Percentiles rank a stretch among this genome's conserved stretches.
Evolutionary conservation across 805 yeast species (phyloP).

Genomic region (Spathaspora gorwiae): DNA sequence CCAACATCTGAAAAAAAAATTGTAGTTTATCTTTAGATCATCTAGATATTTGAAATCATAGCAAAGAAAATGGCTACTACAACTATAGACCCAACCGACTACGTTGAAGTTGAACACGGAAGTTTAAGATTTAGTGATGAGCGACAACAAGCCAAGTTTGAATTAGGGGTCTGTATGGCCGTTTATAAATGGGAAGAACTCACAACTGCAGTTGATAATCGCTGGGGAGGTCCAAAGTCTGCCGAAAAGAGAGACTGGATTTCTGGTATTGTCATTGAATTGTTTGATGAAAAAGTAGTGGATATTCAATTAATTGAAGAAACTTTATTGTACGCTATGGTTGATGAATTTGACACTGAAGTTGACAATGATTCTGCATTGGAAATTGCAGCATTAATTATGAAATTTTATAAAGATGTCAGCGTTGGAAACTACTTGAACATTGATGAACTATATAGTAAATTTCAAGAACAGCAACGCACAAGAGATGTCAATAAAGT

Average conservation of each 20-base stretch:
- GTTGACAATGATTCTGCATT: constrained; percentile 88
- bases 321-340: constrained; percentile 81
- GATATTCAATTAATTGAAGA: constrained; percentile 82
- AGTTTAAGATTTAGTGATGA: constrained; percentile 48
- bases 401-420: constrained; percentile 66
- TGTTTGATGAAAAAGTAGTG: constrained; percentile 63
- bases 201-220: constrained; percentile 80
- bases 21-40: too few relatives aligned
- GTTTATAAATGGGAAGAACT: constrained; percentile 88
- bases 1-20: too few relatives aligned
- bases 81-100: constrained; percentile 44
- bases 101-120: constrained; percentile 49
- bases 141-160: constrained; percentile 78
- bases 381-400: constrained; percentile 61
- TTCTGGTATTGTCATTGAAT: constrained; percentile 72
- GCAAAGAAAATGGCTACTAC: constrained; percentile 12
- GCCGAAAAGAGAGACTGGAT: constrained; percentile 95
- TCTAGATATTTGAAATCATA: too few relatives aligned
- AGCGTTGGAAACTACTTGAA: constrained; percentile 44
- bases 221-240: constrained; percentile 95
- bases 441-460: constrained; percentile 56
- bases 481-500: constrained; percentile 26
- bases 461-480: constrained; percentile 54
- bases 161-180: constrained; percentile 88
- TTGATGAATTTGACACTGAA: constrained; percentile 86